phyloP scores from a whole-genome alignment of 148 eudicot species.

The Amaranthus palmeri region DNA sequence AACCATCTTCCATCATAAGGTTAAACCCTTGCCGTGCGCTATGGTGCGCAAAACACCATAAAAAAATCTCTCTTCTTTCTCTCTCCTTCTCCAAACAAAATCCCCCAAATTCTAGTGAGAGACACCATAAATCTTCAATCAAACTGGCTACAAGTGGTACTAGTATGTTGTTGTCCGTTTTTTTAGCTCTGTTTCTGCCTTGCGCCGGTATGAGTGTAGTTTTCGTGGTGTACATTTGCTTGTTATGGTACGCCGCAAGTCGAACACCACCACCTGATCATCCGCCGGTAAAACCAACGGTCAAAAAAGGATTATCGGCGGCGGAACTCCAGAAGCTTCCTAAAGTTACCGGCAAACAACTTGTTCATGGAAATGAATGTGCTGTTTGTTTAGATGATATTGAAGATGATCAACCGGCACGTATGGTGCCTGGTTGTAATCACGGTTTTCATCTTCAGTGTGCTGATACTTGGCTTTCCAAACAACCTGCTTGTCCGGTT shows the following conservation, averaged over 20 bases:
- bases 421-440: slow-evolving; percentile 89
- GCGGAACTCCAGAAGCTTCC: slow-evolving; percentile 75
- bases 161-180: slow-evolving; percentile 50
- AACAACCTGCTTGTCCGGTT: slow-evolving; percentile 72
- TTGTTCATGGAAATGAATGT: slow-evolving; percentile 70
- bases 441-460: slow-evolving; percentile 90
- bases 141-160: neutral
- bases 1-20: neutral
- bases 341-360: slow-evolving; percentile 51
- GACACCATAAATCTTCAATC: neutral
- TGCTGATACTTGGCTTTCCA: slow-evolving; percentile 79
- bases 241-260: slow-evolving; percentile 53
- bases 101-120: slow-evolving; percentile 1
- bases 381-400: slow-evolving; percentile 87
- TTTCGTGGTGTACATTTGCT: slow-evolving; percentile 62
- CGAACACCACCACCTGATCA: slow-evolving; percentile 17
- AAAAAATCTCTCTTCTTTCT: neutral
- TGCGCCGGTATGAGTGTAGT: slow-evolving; percentile 75
- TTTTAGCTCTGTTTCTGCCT: slow-evolving; percentile 71
- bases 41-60: neutral
- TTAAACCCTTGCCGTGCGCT: neutral
- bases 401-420: slow-evolving; percentile 57
- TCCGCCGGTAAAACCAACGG: slow-evolving; percentile 33
- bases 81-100: slow-evolving; percentile 4
- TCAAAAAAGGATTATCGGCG: slow-evolving; percentile 46